These are phyloP conservation scores for Ophiobolus disseminans DNA, from an alignment of 2,329 filamentous ascomycete species.

Conservation along the genomic window DNA sequence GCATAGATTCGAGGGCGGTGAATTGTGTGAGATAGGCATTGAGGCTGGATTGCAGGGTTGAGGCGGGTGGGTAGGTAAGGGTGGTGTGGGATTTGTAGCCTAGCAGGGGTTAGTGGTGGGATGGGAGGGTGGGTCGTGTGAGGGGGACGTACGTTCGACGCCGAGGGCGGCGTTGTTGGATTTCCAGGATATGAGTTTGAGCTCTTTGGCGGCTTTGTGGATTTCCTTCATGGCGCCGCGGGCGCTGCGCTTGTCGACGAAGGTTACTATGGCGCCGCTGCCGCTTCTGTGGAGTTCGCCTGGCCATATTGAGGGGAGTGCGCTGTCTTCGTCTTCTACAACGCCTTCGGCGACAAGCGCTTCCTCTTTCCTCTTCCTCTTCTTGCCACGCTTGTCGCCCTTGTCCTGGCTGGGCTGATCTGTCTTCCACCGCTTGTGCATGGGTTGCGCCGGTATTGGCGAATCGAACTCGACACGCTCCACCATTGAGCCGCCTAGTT, in stretches of 20 bases:
- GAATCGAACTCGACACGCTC: constrained; percentile 77
- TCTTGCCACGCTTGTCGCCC: constrained; percentile 56
- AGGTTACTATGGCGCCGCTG: constrained; percentile 78
- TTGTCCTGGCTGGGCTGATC: constrained; percentile 37
- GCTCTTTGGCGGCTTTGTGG: constrained; percentile 64
- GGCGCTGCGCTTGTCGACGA: constrained; percentile 83
- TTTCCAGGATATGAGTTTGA: constrained; percentile 72
- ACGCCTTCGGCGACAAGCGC: constrained; percentile 48
- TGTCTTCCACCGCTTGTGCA: constrained; percentile 56
- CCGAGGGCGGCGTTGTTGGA: constrained; percentile 53
- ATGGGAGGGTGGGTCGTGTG: neutral
- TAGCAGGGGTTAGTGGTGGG: constrained; percentile 44
- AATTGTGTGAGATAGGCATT: constrained; percentile 90
- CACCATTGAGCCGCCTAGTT: constrained; percentile 79
- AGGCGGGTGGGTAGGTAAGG: constrained; percentile 73
- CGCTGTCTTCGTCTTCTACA: constrained; percentile 64
- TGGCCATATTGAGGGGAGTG: constrained; percentile 76
- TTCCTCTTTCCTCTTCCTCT: constrained; percentile 59
- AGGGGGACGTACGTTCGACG: constrained; percentile 58
- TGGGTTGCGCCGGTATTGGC: constrained; percentile 46
- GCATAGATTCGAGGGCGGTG: constrained; percentile 68
- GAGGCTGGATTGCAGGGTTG: constrained; percentile 72
- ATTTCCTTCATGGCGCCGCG: constrained; percentile 79
- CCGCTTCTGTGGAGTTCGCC: constrained; percentile 74
- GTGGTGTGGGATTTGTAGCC: constrained; percentile 70